These are phyloP conservation scores for Steccherinum ochraceum DNA, from an alignment of 768 basidiomycete species.

Conservation along the genomic window DNA sequence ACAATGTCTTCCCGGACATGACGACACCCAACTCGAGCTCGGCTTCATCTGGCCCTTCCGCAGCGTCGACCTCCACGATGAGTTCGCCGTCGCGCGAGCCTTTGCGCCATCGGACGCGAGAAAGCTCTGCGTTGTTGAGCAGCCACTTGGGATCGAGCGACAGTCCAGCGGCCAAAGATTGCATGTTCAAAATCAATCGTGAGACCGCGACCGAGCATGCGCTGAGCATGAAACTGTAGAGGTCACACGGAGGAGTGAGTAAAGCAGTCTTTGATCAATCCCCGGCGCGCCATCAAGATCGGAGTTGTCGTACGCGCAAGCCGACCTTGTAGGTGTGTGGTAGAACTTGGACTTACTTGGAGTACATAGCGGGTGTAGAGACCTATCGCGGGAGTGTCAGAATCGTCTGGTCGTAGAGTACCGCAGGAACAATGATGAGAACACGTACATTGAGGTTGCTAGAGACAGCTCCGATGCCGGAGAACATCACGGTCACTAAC, in stretches of 20 bases:
- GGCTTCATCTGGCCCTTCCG: conserved; percentile 2
- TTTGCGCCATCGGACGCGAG: conserved; percentile 27
- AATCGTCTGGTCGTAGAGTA: not conserved
- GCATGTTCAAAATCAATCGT: conserved; percentile 33
- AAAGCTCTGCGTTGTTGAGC: conserved; percentile 38
- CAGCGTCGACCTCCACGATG: conserved; percentile 14
- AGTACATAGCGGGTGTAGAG: not conserved
- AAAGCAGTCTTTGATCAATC: too few species aligned
- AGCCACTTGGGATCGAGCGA: conserved; percentile 38
- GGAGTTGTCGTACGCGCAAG: too few species aligned
- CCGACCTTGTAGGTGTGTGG: conserved; percentile 9
- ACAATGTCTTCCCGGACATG: too few species aligned
- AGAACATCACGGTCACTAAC: conserved; percentile 11
- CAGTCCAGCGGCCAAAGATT: conserved; percentile 34
- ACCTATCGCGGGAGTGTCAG: not conserved
- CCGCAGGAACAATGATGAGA: not conserved
- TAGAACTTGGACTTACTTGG: conserved; percentile 5
- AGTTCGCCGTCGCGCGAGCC: conserved; percentile 12
- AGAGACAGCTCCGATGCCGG: conserved; percentile 8
- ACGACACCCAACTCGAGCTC: too few species aligned
- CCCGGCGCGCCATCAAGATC: too few species aligned
- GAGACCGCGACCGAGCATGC: conserved; percentile 27
- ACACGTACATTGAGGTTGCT: not conserved
- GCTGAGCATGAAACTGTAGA: conserved; percentile 8
- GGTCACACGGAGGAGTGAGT: not conserved